Conservation (phyloP, 1,284 basidiomycete genomes). For the Pholiota adiposa region DNA sequence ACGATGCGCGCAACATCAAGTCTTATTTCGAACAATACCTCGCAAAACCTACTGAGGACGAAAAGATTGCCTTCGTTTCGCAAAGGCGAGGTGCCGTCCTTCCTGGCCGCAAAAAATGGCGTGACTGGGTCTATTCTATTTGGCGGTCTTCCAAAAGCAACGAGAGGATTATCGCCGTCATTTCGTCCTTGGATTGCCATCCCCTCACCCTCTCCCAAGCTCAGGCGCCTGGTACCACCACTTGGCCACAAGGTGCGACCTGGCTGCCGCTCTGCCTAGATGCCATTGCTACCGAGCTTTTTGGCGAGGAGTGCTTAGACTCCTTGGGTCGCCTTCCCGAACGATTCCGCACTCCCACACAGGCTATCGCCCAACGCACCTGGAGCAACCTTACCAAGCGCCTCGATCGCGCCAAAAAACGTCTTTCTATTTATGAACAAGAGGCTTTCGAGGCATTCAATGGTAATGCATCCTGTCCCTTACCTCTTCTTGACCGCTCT, state of each 20-base stretch:
- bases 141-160: neutral
- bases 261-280: conserved; percentile 1
- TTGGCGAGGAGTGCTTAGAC: neutral
- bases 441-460: neutral
- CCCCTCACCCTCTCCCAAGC: neutral
- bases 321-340: neutral
- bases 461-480: neutral
- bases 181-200: neutral
- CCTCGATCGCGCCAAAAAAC: neutral
- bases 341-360: neutral
- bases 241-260: neutral
- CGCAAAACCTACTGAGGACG: neutral
- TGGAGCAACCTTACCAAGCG: neutral
- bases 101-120: neutral
- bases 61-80: neutral
- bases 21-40: neutral
- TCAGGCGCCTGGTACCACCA: no score
- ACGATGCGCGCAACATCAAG: neutral
- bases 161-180: neutral
- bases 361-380: neutral
- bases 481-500: neutral
- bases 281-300: neutral
- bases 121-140: neutral
- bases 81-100: neutral
- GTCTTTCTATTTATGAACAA: neutral